Percentiles rank a stretch among this genome's conserved stretches.
These are phyloP conservation scores for Cytospora schulzeri DNA, from an alignment of 2,329 filamentous ascomycete genomes.

Conservation along the genomic window DNA sequence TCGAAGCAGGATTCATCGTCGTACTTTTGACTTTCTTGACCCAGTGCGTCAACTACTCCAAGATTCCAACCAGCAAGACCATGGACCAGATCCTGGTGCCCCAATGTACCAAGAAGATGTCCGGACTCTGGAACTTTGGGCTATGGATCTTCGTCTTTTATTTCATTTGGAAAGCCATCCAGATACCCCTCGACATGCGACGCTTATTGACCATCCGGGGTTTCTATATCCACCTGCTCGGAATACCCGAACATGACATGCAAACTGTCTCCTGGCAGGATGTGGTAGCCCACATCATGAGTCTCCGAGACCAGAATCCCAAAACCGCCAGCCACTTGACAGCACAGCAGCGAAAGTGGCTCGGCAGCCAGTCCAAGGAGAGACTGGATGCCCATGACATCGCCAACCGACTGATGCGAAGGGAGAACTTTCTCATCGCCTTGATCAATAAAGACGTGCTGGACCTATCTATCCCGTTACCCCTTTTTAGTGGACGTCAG, in stretches of 20 bases:
- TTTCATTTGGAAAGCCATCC: slow-evolving; percentile 78
- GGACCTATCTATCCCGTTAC: slow-evolving; percentile 82
- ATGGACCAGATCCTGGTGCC: slow-evolving; percentile 61
- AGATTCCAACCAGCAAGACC: slow-evolving; percentile 66
- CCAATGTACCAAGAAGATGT: slow-evolving; percentile 77
- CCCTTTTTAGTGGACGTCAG: slow-evolving; percentile 76
- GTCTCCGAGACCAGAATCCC: slow-evolving; percentile 82
- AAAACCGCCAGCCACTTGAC: slow-evolving; percentile 66
- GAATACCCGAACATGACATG: slow-evolving; percentile 81
- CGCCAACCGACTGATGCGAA: slow-evolving; percentile 93
- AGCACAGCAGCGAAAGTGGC: slow-evolving; percentile 53
- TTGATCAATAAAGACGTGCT: slow-evolving; percentile 96
- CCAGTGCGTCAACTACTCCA: slow-evolving; percentile 82
- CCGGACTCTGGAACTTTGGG: slow-evolving; percentile 72
- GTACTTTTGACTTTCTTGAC: slow-evolving; percentile 80
- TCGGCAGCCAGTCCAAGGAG: slow-evolving; percentile 88
- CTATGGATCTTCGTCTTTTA: slow-evolving; percentile 86
- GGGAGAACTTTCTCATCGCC: slow-evolving; percentile 95
- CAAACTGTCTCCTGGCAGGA: slow-evolving; percentile 95
- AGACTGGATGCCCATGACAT: slow-evolving; percentile 95
- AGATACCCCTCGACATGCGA: slow-evolving; percentile 72
- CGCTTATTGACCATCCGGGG: slow-evolving; percentile 77
- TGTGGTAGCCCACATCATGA: slow-evolving; percentile 82
- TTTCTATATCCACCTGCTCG: slow-evolving; percentile 81
- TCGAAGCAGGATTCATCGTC: slow-evolving; percentile 82